These are phyloP conservation scores for Crocinoboletus sp. DNA, from an alignment of 1,284 basidiomycete species.

Conservation along the genomic window DNA sequence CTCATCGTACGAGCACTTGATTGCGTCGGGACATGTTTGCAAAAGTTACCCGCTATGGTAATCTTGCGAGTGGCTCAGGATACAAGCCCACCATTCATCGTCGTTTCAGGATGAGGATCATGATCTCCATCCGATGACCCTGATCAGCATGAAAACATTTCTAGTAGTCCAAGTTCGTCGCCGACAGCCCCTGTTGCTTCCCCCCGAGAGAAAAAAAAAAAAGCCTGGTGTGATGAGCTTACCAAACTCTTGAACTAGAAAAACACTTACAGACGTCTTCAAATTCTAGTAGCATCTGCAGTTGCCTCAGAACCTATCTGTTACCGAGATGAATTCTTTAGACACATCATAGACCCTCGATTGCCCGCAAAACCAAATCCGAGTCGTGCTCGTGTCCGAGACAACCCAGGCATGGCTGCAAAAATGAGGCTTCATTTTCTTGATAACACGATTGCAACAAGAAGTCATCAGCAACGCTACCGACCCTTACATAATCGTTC, in stretches of 20 bases:
- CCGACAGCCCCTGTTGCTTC: constrained; percentile 3
- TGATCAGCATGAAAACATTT: background rate
- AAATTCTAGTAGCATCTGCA: background rate
- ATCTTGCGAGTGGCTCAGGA: constrained; percentile 23
- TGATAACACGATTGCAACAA: no score
- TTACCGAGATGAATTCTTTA: no score
- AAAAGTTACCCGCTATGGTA: constrained; percentile 21
- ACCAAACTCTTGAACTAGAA: background rate
- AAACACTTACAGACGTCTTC: background rate
- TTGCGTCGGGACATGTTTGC: constrained; percentile 22
- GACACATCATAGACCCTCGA: no score
- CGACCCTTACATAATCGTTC: no score
- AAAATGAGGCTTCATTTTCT: no score
- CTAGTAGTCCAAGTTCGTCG: background rate
- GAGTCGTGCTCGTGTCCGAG: no score
- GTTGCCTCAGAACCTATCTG: no score
- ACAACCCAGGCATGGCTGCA: no score
- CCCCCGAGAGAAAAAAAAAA: no score
- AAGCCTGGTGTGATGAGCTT: no score
- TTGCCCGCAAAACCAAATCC: no score
- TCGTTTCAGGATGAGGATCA: background rate
- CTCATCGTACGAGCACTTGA: constrained; percentile 11
- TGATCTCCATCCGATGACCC: background rate
- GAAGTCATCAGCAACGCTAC: no score
- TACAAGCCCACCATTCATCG: background rate